A percentile compares a stretch with the other conserved stretches of the same genome.
These are phyloP conservation scores for Diatrype stigma DNA, from an alignment of 2,329 filamentous ascomycete species.

Conservation along the genomic window DNA sequence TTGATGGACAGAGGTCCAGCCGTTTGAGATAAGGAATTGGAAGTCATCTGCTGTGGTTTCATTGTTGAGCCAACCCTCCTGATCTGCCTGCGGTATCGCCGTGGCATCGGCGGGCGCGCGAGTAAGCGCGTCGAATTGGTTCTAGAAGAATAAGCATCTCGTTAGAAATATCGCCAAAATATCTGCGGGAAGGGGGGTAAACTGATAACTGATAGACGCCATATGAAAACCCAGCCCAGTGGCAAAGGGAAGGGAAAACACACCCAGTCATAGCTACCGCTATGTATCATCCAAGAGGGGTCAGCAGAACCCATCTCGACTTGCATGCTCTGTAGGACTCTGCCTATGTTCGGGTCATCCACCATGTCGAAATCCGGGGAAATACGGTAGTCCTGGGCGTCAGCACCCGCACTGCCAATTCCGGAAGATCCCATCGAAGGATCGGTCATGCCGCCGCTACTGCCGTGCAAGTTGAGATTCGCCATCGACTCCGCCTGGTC, in stretches of 20 bases:
- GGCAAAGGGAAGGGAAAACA: slow-evolving; percentile 7
- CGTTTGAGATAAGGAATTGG: background rate
- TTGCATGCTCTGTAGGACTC: slow-evolving; percentile 4
- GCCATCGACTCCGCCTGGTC: slow-evolving; percentile 13
- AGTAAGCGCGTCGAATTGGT: slow-evolving; percentile 23
- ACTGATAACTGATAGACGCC: too few relatives aligned
- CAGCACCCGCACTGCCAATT: too few relatives aligned
- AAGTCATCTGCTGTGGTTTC: background rate
- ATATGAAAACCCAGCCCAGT: background rate
- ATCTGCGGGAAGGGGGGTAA: background rate
- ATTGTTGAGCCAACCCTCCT: background rate
- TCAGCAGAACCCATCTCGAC: slow-evolving; percentile 10
- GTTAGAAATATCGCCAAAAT: slow-evolving; percentile 7
- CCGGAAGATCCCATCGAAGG: slow-evolving; percentile 7
- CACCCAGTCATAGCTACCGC: slow-evolving; percentile 24
- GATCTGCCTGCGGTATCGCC: slow-evolving; percentile 10
- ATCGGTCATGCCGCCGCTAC: background rate
- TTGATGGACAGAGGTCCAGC: background rate
- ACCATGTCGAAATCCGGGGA: slow-evolving; percentile 12
- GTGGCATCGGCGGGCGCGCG: slow-evolving; percentile 14
- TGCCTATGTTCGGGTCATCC: slow-evolving; percentile 7
- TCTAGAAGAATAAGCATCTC: slow-evolving; percentile 9
- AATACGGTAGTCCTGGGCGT: slow-evolving; percentile 7
- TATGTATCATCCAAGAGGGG: slow-evolving; percentile 19
- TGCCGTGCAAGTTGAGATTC: slow-evolving; percentile 13